A percentile compares a stretch with the other conserved stretches of the same genome.
These are phyloP conservation scores for Diaporthe caulivora DNA, from an alignment of 2,329 filamentous ascomycete species.

Conservation along the genomic window DNA sequence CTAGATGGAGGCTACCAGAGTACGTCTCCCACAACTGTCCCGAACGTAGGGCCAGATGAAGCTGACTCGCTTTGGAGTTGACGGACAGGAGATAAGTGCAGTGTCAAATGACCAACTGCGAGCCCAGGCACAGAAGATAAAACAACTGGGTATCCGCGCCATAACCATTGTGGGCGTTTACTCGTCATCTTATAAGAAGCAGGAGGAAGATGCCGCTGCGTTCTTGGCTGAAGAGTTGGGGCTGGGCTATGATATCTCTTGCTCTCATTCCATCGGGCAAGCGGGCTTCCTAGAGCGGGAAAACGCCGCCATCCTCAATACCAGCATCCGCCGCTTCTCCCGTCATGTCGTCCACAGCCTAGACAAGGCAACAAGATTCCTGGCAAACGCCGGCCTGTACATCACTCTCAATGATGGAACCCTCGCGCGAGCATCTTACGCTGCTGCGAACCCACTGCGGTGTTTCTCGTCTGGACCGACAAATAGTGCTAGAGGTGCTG, in stretches of 20 bases:
- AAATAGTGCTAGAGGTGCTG: not conserved
- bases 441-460: not conserved
- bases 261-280: slow-evolving; percentile 10
- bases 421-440: slow-evolving; percentile 9
- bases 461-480: slow-evolving; percentile 16
- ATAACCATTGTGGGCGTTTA: slow-evolving; percentile 2
- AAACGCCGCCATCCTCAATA: slow-evolving; percentile 14
- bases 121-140: not conserved
- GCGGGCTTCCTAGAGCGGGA: slow-evolving; percentile 13
- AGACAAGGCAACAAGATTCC: not conserved
- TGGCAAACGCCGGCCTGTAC: slow-evolving; percentile 9
- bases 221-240: slow-evolving; percentile 3
- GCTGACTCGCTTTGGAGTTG: not conserved
- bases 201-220: slow-evolving; percentile 2
- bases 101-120: not conserved
- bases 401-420: slow-evolving; percentile 10
- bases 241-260: not conserved
- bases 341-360: not conserved
- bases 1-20: slow-evolving; percentile 14
- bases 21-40: not conserved
- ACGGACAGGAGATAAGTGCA: slow-evolving; percentile 7
- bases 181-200: slow-evolving; percentile 8
- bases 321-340: slow-evolving; percentile 17
- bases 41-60: not conserved
- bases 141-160: not conserved